A percentile compares a stretch with the other conserved stretches of the same genome.
Evolutionary conservation across 768 basidiomycete species (phyloP).

Genomic region (Tylopilus plumbeoviolaceoides): DNA sequence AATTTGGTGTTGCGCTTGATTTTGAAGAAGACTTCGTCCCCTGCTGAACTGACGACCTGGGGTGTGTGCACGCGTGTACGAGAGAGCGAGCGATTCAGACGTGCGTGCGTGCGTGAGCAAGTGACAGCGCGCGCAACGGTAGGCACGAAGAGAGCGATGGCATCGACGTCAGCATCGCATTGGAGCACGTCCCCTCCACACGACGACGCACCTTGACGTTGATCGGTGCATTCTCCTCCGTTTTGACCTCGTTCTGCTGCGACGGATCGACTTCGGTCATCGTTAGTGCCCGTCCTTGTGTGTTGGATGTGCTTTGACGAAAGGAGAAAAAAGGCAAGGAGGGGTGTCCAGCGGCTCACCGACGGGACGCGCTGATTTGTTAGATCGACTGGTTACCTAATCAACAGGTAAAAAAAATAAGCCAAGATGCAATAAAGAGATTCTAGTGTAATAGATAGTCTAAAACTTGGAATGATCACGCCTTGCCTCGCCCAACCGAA

Average conservation of each 20-base stretch:
- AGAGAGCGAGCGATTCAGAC: not conserved
- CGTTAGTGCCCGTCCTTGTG: not conserved
- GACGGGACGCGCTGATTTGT: not conserved
- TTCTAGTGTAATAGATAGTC: not conserved
- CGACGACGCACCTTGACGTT: conserved; percentile 64
- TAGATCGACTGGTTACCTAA: conserved; percentile 6
- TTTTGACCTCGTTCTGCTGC: conserved; percentile 42
- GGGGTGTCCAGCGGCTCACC: not conserved
- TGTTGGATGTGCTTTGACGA: not conserved
- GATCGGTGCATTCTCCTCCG: conserved; percentile 59
- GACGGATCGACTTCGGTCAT: conserved; percentile 12
- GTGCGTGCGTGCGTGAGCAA: no score
- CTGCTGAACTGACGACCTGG: conserved; percentile 74
- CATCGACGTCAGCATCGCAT: not conserved
- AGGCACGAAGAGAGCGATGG: not conserved
- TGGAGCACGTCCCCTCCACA: no score
- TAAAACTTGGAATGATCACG: not conserved
- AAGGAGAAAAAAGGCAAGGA: not conserved
- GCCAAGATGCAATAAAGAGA: not conserved
- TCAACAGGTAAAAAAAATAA: conserved; percentile 1
- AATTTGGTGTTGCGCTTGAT: conserved; percentile 92
- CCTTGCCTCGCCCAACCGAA: conserved; percentile 35
- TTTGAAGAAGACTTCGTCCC: conserved; percentile 95
- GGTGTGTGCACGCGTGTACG: no score
- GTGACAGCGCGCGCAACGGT: not conserved